Evolutionary conservation across 1,139 yeast species (phyloP).

Genomic region (Schwanniomyces etchellsii): DNA sequence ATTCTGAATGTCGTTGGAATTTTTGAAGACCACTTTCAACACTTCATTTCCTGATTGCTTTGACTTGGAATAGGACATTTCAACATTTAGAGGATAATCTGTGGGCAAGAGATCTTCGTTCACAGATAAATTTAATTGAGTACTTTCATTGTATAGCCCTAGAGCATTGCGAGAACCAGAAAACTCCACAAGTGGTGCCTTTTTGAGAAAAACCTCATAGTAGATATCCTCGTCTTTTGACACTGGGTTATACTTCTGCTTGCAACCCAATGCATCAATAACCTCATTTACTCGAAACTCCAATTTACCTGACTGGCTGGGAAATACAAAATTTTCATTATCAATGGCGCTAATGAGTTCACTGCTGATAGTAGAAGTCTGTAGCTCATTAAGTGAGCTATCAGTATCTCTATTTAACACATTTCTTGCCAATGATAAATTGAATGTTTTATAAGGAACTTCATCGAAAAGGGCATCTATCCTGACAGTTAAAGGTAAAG

Average conservation of each 20-base stretch:
- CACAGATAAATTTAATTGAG: constrained; percentile 23
- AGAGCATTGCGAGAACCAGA: constrained; percentile 9
- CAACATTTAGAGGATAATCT: constrained; percentile 46
- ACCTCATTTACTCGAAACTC: constrained; percentile 63
- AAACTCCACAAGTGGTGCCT: constrained; percentile 40
- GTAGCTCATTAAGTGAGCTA: neutral
- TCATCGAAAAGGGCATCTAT: constrained; percentile 56
- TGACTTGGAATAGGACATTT: constrained; percentile 24
- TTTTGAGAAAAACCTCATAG: constrained; percentile 57
- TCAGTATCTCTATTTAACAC: neutral
- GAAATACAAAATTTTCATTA: neutral
- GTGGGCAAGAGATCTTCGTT: constrained; percentile 15
- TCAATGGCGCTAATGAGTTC: neutral
- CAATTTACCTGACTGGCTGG: constrained; percentile 47
- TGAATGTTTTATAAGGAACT: constrained; percentile 20
- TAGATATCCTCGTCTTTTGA: constrained; percentile 43
- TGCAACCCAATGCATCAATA: constrained; percentile 72
- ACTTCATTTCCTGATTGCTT: constrained; percentile 12
- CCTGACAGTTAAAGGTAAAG: constrained; percentile 65
- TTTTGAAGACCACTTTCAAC: constrained; percentile 14
- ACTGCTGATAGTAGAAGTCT: neutral
- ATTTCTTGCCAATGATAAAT: constrained; percentile 13
- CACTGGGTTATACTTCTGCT: constrained; percentile 47
- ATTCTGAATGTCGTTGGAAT: constrained; percentile 25
- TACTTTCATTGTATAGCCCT: constrained; percentile 30